A percentile compares a stretch with the other conserved stretches of the same genome.
Evolutionary conservation across 371 early-diverging fungal genomes (phyloP).

Genomic region (Mortierella sp.): DNA sequence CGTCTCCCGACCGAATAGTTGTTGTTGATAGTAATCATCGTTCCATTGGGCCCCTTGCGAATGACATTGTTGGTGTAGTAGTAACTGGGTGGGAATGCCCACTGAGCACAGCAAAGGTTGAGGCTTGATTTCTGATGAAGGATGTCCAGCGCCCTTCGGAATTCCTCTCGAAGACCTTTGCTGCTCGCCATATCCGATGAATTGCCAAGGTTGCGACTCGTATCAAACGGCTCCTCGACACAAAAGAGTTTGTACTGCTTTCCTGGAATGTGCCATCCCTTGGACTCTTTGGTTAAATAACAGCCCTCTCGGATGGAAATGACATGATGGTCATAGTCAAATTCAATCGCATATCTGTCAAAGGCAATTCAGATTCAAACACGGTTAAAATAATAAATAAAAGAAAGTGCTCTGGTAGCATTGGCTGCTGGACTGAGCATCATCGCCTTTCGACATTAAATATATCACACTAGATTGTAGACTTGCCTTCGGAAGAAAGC

Average conservation of each 20-base stretch:
- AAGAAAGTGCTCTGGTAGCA: neutral
- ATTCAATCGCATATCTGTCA: slow-evolving; percentile 72
- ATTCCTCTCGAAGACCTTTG: slow-evolving; percentile 79
- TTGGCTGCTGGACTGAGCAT: neutral
- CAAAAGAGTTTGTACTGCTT: slow-evolving; percentile 76
- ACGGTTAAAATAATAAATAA: slow-evolving; percentile 2
- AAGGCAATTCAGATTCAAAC: too few relatives aligned
- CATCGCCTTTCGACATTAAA: neutral
- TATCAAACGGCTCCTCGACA: slow-evolving; percentile 93
- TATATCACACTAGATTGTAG: neutral
- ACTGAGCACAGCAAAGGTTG: slow-evolving; percentile 56
- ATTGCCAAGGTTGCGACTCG: slow-evolving; percentile 87
- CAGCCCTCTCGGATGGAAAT: slow-evolving; percentile 83
- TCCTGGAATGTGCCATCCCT: slow-evolving; percentile 81
- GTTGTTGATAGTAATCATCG: slow-evolving; percentile 9
- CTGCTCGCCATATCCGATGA: slow-evolving; percentile 84
- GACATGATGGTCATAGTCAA: slow-evolving; percentile 83
- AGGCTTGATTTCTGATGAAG: slow-evolving; percentile 60
- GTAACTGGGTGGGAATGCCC: slow-evolving; percentile 50
- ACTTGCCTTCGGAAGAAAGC: slow-evolving; percentile 81
- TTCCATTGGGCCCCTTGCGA: slow-evolving; percentile 25
- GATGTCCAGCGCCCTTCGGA: slow-evolving; percentile 74
- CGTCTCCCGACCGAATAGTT: slow-evolving; percentile 39
- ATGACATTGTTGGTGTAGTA: slow-evolving; percentile 32
- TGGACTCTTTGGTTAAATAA: slow-evolving; percentile 77